Base-by-base conservation (phyloP, 2,329 filamentous ascomycete genomes). In the Gaeumannomyces tritici region DNA sequence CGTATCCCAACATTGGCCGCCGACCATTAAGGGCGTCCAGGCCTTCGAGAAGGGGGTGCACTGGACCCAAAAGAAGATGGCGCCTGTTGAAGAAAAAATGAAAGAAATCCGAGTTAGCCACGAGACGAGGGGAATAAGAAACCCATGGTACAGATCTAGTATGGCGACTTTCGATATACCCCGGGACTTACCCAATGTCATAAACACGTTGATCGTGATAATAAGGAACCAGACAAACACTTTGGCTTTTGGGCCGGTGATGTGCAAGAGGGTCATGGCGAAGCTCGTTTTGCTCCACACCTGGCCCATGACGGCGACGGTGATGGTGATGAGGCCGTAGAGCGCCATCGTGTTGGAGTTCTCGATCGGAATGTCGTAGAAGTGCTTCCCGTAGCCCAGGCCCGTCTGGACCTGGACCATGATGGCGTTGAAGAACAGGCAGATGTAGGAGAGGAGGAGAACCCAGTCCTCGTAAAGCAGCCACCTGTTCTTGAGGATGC, bases 281-380 rank as follows among this genome's bases (percentile, higher is more conserved):
- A 76, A 75, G 1, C 74, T 75, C 0, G 73, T 75, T 66, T 77
- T 77, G 67, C 73, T 74, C 64, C 68, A 69, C 1, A 69, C 67
- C 15, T 73, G 71, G 0, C 70, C 70, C 21, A 71, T 63, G 59
- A 73, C 68, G 18, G 70, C 72, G 61, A 70, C 67, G 61, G 69
- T 70, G 33, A 62, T 65, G 58, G 63, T 15, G 24, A 65, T 47
- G 54, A 63, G 64, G 18, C 67, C 57, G 1, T 66, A 57, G 59
- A 72, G 66, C 12, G 59, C 60, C 6, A 29, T 33, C 13, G 4
- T 18, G 29, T n/a, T 26, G 7, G 63, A 54, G 28, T 65, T 65
- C 0, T 47, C 26, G 13, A 57, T 55, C 3, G 63, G 62, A 12
- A 70, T 59, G 26, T 68, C 62, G 31, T 64, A 64, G 55, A 64